Percentiles rank a stretch among this genome's conserved stretches.
Conservation (phyloP, 2,329 filamentous ascomycete genomes). For the Aspergillus sergii region DNA sequence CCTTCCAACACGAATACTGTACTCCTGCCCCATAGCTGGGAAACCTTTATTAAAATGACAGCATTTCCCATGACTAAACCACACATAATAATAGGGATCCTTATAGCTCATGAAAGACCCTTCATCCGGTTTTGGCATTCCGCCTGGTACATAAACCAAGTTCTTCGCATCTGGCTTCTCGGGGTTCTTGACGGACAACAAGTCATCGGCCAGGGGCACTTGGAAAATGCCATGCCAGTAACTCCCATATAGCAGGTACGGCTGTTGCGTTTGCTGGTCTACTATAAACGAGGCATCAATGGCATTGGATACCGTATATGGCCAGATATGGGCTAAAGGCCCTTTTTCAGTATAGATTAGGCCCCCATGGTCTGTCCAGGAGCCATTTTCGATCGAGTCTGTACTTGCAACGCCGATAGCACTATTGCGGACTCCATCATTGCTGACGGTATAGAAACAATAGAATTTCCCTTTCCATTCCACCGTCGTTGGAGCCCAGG, state of each 20-base stretch:
- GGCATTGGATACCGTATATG: conserved; percentile 40
- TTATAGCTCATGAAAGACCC: conserved; percentile 40
- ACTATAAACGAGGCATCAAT: conserved; percentile 39
- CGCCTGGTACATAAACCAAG: conserved; percentile 27
- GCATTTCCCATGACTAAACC: conserved; percentile 44
- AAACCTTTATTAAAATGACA: conserved; percentile 34
- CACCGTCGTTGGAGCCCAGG: conserved; percentile 41
- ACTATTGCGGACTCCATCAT: conserved; percentile 32
- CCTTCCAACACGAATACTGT: conserved; percentile 40
- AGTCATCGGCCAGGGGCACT: conserved; percentile 33
- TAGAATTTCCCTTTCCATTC: conserved; percentile 35
- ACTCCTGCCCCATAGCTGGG: conserved; percentile 35
- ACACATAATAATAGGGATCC: conserved; percentile 41
- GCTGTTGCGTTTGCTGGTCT: conserved; percentile 26
- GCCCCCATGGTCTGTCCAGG: conserved; percentile 40
- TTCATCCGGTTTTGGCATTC: conserved; percentile 31
- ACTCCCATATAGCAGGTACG: conserved; percentile 39
- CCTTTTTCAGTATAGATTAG: conserved; percentile 36
- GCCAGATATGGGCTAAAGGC: conserved; percentile 25
- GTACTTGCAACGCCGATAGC: conserved; percentile 41
- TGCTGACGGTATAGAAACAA: conserved; percentile 41
- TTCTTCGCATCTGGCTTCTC: conserved; percentile 29
- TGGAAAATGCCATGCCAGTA: conserved; percentile 42
- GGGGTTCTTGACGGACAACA: conserved; percentile 30
- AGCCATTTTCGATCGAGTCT: conserved; percentile 22